Evolutionary conservation across 2,329 filamentous ascomycete species (phyloP), one percentile per base, ranked within the genome.

Genomic region (Sporothrix schenckii): DNA sequence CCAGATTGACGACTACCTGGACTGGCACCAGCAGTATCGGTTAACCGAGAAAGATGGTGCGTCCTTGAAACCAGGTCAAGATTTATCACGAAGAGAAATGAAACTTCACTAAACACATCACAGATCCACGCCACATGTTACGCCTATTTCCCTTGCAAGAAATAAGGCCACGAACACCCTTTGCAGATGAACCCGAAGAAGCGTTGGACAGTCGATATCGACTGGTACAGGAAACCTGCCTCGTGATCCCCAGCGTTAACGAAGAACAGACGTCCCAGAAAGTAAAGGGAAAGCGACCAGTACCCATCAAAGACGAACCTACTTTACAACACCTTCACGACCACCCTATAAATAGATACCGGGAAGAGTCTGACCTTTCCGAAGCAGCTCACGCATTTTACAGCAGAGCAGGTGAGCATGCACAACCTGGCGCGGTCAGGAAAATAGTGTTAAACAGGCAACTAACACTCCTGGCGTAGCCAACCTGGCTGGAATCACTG

Each of bases 1-100:
- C 10, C 86, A 90, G 73, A 80, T 94, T 50, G 91, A 94, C 75
- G 86, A 91, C 71, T 94, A 93, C 76, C 83, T 96, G 79, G 87
- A 92, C 78, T 95, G 91, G 89, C 94, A 91, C 77, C 88, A 92
- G 76, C 83, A 84, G 70, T 90, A 85, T 58, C 92, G 88, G 6
- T 47, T 75, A 5, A 53, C 69, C 1, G 71, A 74, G 7, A 69
- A 63, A 63, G 66, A 72, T 19, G 74, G 74, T 75, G n/a, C 2
- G 72, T 66, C 19, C 7, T 27, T 53, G 21, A 24, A 54, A 4
- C 52, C 9, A 5, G 11, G 10, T 5, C 19, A 21, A 19, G 19
- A 50, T 3, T 1, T n/a, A 21, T 9, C 49, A 19, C 5, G 16
- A n/a, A 5, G 5, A 19, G 19, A 19, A n/a, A n/a, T n/a, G 49